These are phyloP conservation scores for Cerioporus squamosus DNA, from an alignment of 1,284 basidiomycete genomes.

Conservation along the genomic window DNA sequence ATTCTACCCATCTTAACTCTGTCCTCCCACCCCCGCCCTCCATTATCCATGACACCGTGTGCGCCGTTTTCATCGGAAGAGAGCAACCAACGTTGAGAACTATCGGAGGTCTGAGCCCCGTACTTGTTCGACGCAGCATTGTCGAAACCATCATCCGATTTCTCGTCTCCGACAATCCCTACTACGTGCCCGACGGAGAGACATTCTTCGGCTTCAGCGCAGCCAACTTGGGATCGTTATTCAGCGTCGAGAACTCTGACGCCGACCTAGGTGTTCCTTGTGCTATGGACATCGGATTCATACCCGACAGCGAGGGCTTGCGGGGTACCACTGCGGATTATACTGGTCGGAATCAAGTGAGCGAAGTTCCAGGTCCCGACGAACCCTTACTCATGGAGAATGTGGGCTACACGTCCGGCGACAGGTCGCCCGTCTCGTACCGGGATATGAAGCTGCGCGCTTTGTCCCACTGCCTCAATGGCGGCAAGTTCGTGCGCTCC, in stretches of 20 bases:
- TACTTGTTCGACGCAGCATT: background rate
- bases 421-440: background rate
- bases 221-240: background rate
- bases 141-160: slow-evolving; percentile 3
- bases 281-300: slow-evolving; percentile 5
- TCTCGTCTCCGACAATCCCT: background rate
- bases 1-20: background rate
- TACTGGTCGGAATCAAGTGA: background rate
- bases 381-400: background rate
- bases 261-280: background rate
- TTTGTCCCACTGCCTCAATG: slow-evolving; percentile 2
- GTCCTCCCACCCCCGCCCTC: background rate
- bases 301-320: background rate
- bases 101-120: background rate
- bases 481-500: slow-evolving; percentile 3
- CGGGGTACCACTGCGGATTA: background rate
- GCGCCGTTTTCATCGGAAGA: slow-evolving; percentile 5
- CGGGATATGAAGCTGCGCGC: slow-evolving; percentile 10
- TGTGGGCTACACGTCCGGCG: background rate
- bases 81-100: background rate
- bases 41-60: background rate
- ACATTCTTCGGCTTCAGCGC: background rate
- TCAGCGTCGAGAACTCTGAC: background rate
- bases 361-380: background rate
- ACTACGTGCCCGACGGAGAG: background rate